Evolutionary conservation across 768 basidiomycete genomes (phyloP).

Genomic region (Russula foetens): DNA sequence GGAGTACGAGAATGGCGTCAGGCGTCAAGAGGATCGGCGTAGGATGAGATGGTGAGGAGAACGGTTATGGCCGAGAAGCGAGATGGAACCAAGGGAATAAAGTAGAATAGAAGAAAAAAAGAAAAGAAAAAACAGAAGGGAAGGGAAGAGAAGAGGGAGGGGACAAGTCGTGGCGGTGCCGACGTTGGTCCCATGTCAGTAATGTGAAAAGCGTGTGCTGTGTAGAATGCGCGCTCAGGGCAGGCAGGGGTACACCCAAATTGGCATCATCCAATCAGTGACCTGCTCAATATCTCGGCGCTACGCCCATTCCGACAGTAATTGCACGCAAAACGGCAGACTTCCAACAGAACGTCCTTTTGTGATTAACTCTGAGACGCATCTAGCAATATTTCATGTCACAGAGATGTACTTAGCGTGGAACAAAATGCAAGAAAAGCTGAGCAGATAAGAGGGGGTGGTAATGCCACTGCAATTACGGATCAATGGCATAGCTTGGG

Average conservation of each 20-base stretch:
- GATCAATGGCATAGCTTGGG: not conserved
- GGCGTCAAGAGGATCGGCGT: not conserved
- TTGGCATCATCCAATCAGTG: not conserved
- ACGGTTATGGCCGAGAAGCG: not conserved
- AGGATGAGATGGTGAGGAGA: not conserved
- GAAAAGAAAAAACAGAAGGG: not conserved
- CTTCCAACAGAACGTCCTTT: not conserved
- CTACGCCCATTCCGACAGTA: constrained; percentile 1
- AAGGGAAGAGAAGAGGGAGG: not conserved
- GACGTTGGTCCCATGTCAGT: not conserved
- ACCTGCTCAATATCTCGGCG: not conserved
- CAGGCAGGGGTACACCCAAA: not conserved
- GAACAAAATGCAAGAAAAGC: not conserved
- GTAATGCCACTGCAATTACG: not conserved
- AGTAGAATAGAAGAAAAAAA: not conserved
- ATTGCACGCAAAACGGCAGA: no score
- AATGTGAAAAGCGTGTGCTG: not conserved
- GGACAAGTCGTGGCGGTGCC: constrained; percentile 5
- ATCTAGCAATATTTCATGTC: not conserved
- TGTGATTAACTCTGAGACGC: not conserved
- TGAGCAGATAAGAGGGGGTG: not conserved
- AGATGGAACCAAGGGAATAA: not conserved
- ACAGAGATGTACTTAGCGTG: not conserved
- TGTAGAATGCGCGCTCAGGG: not conserved
- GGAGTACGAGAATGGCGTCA: not conserved